Percentiles rank a stretch among this genome's conserved stretches.
Evolutionary conservation across 345 rosid species (phyloP).

Genomic region (Citrus sinensis): DNA sequence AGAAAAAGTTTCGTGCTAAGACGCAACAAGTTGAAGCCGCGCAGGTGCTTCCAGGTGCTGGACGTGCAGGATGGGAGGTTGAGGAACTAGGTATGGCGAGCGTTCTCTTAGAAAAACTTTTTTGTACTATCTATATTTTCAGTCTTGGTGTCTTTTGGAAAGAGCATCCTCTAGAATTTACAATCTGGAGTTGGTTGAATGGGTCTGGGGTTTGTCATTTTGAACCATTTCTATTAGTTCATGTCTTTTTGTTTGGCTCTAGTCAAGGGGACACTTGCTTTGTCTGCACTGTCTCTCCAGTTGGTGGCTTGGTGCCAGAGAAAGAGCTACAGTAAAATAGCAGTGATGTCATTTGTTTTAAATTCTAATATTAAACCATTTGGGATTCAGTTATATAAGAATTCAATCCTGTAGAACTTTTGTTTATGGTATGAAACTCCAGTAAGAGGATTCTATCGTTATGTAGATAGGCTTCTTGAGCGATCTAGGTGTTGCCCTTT

Average conservation of each 20-base stretch:
- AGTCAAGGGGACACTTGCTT: background rate
- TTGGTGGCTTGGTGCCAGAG: background rate
- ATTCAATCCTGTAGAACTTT: background rate
- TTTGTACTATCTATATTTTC: background rate
- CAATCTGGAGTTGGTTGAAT: background rate
- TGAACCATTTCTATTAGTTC: background rate
- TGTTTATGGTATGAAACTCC: background rate
- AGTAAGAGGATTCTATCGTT: background rate
- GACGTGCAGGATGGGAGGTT: constrained; percentile 99
- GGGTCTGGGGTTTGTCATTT: background rate
- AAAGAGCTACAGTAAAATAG: background rate
- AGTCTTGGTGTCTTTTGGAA: background rate
- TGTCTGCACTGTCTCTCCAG: background rate
- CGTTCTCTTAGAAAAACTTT: background rate
- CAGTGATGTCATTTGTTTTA: background rate
- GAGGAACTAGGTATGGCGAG: constrained; percentile 71
- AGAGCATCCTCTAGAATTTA: background rate
- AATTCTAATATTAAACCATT: background rate
- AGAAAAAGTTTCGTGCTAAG: constrained; percentile 93
- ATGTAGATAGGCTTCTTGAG: background rate
- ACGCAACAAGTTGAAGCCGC: constrained; percentile 70
- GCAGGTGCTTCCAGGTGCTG: constrained; percentile 64
- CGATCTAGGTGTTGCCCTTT: background rate
- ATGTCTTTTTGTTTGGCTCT: background rate
- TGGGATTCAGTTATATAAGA: background rate